These are phyloP conservation scores for Boletus sp. DNA, from an alignment of 1,284 basidiomycete genomes.

Conservation along the genomic window DNA sequence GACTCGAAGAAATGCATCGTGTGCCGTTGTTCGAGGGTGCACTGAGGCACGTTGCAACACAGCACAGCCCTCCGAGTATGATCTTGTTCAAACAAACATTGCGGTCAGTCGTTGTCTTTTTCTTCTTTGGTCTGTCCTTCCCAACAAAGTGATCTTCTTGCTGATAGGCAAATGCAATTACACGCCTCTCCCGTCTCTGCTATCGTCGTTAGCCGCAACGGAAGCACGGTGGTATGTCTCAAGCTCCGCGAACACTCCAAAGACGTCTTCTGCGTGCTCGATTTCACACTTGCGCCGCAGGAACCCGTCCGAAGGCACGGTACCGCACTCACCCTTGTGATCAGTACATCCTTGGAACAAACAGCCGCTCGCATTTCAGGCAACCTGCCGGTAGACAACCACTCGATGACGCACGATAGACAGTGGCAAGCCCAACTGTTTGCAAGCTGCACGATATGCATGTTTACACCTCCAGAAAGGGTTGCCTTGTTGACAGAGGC, in stretches of 20 bases:
- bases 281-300: conserved; percentile 12
- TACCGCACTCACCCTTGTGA: conserved; percentile 18
- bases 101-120: conserved; percentile 26
- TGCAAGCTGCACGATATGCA: conserved; percentile 56
- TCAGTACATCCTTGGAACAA: conserved; percentile 42
- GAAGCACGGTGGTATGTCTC: conserved; percentile 23
- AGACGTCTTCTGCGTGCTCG: conserved; percentile 30
- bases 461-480: conserved; percentile 43
- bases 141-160: background rate
- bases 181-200: conserved; percentile 21
- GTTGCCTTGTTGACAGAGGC: background rate
- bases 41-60: conserved; percentile 24
- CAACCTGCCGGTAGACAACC: conserved; percentile 52
- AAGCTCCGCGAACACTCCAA: conserved; percentile 25
- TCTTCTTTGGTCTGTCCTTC: background rate
- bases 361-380: conserved; percentile 50
- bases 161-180: conserved; percentile 30
- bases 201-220: conserved; percentile 27
- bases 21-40: conserved; percentile 29
- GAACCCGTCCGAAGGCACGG: background rate
- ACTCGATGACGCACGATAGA: conserved; percentile 45
- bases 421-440: conserved; percentile 67
- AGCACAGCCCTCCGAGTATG: conserved; percentile 28
- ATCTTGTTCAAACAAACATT: conserved; percentile 30
- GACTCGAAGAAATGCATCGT: conserved; percentile 25